Percentiles rank a stretch among this genome's conserved stretches.
Conservation (phyloP, 192 early-diverging fungal genomes). For the Gryganskiella cystojenkinii region DNA sequence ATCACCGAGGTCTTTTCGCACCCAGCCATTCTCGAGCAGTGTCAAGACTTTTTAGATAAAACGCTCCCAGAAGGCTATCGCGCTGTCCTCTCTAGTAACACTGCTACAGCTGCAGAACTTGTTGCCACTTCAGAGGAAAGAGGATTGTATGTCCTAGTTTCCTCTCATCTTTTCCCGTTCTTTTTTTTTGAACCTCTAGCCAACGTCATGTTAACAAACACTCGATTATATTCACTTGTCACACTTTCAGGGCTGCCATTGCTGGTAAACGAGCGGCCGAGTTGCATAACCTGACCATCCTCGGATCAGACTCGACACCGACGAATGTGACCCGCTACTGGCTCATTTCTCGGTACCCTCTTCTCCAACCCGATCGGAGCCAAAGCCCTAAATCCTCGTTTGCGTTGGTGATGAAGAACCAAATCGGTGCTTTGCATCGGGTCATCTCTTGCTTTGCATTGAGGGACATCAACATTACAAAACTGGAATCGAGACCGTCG, state of each 20-base stretch:
- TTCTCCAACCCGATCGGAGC: conserved; percentile 37
- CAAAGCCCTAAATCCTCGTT: conserved; percentile 44
- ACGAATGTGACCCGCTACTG: conserved; percentile 49
- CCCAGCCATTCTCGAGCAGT: conserved; percentile 46
- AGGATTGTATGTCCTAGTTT: conserved; percentile 29
- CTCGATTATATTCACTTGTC: no score
- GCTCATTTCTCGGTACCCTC: conserved; percentile 37
- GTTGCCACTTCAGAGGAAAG: conserved; percentile 29
- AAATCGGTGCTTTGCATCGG: conserved; percentile 38
- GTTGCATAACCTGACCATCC: conserved; percentile 31
- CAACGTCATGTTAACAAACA: background rate
- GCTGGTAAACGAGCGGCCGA: conserved; percentile 38
- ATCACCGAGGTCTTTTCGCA: conserved; percentile 44
- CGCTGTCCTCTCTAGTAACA: conserved; percentile 45
- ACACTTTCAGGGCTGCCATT: conserved; percentile 28
- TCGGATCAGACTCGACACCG: conserved; percentile 38
- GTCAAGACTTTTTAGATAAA: conserved; percentile 42
- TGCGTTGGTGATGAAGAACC: conserved; percentile 46
- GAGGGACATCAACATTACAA: conserved; percentile 46
- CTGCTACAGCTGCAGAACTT: conserved; percentile 40
- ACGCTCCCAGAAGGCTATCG: conserved; percentile 38
- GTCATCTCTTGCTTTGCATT: conserved; percentile 41
- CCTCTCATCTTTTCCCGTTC: no score
- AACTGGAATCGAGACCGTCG: conserved; percentile 39
- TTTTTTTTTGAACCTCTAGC: background rate